Evolutionary conservation across 2,329 filamentous ascomycete genomes (phyloP).

Genomic region (Penicillium occitanis): DNA sequence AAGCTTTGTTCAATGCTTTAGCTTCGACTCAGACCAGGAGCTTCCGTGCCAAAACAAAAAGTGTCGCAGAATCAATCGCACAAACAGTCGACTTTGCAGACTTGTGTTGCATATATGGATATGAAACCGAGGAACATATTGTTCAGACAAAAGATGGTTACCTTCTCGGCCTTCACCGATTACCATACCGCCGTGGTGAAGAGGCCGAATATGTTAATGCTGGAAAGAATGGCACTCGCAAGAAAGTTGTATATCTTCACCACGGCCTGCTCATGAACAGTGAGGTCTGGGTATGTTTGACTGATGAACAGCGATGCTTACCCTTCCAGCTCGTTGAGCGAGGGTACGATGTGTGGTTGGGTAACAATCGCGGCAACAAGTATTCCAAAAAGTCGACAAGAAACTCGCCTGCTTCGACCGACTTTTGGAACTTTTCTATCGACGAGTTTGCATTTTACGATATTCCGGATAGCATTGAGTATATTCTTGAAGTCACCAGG

Average conservation of each 20-base stretch:
- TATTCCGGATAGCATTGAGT: slow-evolving; percentile 90
- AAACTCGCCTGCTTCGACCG: slow-evolving; percentile 67
- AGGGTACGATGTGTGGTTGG: slow-evolving; percentile 96
- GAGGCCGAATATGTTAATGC: slow-evolving; percentile 75
- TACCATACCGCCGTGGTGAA: slow-evolving; percentile 80
- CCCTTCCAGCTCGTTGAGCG: slow-evolving; percentile 85
- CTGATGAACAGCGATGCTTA: slow-evolving; percentile 79
- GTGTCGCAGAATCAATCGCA: slow-evolving; percentile 72
- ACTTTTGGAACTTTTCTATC: slow-evolving; percentile 98
- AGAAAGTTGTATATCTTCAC: slow-evolving; percentile 89
- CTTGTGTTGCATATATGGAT: slow-evolving; percentile 87
- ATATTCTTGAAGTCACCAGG: slow-evolving; percentile 79
- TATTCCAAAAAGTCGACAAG: slow-evolving; percentile 94
- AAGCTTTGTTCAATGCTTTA: slow-evolving; percentile 76
- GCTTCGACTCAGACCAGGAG: slow-evolving; percentile 68
- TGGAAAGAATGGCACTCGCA: slow-evolving; percentile 63
- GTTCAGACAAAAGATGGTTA: slow-evolving; percentile 94
- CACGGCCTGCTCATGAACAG: slow-evolving; percentile 98
- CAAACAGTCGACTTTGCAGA: slow-evolving; percentile 91
- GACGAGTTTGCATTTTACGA: slow-evolving; percentile 98
- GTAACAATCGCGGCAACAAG: slow-evolving; percentile 98
- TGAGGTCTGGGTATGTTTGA: slow-evolving; percentile 95
- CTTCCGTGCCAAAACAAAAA: slow-evolving; percentile 66
- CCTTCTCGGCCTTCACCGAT: slow-evolving; percentile 80
- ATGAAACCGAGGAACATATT: slow-evolving; percentile 93